Evolutionary conservation across 2,329 filamentous ascomycete genomes (phyloP).

Genomic region (Acephala macrosclerotiorum): DNA sequence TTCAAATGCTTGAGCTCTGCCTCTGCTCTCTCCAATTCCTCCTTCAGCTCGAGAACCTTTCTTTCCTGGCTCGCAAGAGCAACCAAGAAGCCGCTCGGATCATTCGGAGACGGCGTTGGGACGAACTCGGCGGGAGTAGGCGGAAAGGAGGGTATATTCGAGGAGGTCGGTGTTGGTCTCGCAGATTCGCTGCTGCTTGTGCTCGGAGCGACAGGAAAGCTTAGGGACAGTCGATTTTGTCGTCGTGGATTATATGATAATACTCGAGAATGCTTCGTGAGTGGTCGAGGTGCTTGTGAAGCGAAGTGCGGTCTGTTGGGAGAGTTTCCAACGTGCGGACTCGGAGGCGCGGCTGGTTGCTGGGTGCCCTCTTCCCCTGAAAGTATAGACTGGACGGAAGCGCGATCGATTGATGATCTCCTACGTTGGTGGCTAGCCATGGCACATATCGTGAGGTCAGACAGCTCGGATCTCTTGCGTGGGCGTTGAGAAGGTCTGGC

Average conservation of each 20-base stretch:
- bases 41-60: slow-evolving; percentile 86
- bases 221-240: slow-evolving; percentile 43
- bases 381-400: slow-evolving; percentile 42
- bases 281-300: slow-evolving; percentile 33
- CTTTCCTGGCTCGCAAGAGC: slow-evolving; percentile 93
- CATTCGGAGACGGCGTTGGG: slow-evolving; percentile 37
- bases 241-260: slow-evolving; percentile 39
- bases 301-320: slow-evolving; percentile 37
- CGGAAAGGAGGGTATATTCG: slow-evolving; percentile 38
- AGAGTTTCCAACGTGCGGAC: slow-evolving; percentile 38
- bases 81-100: slow-evolving; percentile 69
- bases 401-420: slow-evolving; percentile 39
- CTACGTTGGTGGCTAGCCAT: slow-evolving; percentile 40
- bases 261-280: slow-evolving; percentile 35
- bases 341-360: slow-evolving; percentile 35
- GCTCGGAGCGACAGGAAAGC: slow-evolving; percentile 43
- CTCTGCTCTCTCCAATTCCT: slow-evolving; percentile 88
- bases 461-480: slow-evolving; percentile 32
- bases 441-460: slow-evolving; percentile 38
- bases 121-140: slow-evolving; percentile 36
- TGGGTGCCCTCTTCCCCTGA: slow-evolving; percentile 30
- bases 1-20: slow-evolving; percentile 78
- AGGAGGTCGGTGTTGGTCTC: slow-evolving; percentile 41
- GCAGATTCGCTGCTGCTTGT: slow-evolving; percentile 35
- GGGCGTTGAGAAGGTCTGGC: slow-evolving; percentile 31